Percentiles rank a stretch among this genome's conserved stretches.
phyloP scores from a whole-genome alignment of 305 asterid species.

The Fraxinus baroniana region DNA sequence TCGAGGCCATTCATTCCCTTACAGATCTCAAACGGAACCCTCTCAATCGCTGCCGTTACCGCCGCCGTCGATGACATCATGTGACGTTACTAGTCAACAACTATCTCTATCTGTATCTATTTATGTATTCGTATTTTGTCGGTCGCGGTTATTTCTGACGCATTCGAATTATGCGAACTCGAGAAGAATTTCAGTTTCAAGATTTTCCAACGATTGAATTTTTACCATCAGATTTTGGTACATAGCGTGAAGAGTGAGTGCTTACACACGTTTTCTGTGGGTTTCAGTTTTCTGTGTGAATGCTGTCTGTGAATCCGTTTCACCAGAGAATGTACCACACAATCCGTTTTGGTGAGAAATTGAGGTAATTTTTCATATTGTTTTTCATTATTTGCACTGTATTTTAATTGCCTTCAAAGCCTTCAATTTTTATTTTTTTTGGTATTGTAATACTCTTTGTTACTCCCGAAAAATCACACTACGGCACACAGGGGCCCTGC shows the following conservation, averaged over 20 bases:
- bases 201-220: neutral
- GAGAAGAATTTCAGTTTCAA: neutral
- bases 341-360: neutral
- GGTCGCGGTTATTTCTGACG: neutral
- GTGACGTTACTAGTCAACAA: constrained; percentile 34
- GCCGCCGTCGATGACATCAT: constrained; percentile 37
- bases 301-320: neutral
- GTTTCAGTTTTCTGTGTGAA: neutral
- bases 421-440: too few species aligned
- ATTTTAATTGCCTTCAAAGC: neutral
- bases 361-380: neutral
- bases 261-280: neutral
- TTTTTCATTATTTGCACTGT: neutral
- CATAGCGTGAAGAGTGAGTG: neutral
- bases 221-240: neutral
- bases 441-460: too few species aligned
- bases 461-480: too few species aligned
- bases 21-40: constrained; percentile 48
- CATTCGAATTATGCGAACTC: neutral
- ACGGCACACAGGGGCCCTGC: too few species aligned
- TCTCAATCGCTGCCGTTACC: constrained; percentile 34
- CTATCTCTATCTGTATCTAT: neutral
- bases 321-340: neutral
- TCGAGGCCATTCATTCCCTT: constrained; percentile 91
- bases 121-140: neutral